Evolutionary conservation across 805 yeast species (phyloP).

Genomic region (Schwanniomyces pseudopolymorphus): DNA sequence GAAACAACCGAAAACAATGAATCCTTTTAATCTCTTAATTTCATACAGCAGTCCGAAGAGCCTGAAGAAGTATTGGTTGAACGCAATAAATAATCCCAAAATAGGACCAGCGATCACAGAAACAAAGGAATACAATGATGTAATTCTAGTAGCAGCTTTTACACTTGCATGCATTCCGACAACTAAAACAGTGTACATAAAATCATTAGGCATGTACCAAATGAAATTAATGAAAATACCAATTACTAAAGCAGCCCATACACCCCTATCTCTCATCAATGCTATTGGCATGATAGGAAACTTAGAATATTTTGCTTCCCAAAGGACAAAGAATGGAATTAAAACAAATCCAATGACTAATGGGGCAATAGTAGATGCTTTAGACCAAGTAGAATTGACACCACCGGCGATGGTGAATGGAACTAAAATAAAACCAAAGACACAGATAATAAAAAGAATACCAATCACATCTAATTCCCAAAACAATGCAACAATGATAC

Average conservation of each 20-base stretch:
- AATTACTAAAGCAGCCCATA: constrained; percentile 67
- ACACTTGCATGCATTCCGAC: constrained; percentile 61
- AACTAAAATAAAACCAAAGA: constrained; percentile 62
- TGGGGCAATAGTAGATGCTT: constrained; percentile 65
- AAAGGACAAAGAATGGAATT: constrained; percentile 56
- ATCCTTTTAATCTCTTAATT: constrained; percentile 52
- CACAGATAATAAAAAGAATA: constrained; percentile 50
- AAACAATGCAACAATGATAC: constrained; percentile 38
- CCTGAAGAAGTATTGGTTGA: constrained; percentile 13
- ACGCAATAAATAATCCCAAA: constrained; percentile 52
- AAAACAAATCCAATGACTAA: constrained; percentile 63
- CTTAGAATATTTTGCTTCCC: constrained; percentile 57
- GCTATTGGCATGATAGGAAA: constrained; percentile 64
- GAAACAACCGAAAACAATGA: constrained; percentile 56
- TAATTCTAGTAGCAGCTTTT: constrained; percentile 66
- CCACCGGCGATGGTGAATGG: constrained; percentile 82
- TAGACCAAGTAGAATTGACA: constrained; percentile 50
- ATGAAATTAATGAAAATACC: constrained; percentile 59
- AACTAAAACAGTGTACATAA: constrained; percentile 61
- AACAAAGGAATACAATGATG: constrained; percentile 61
- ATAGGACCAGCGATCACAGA: constrained; percentile 60
- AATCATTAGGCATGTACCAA: constrained; percentile 70
- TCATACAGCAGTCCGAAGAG: constrained; percentile 6
- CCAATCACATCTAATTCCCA: constrained; percentile 72
- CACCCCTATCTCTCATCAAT: constrained; percentile 65